Conservation (phyloP, 257 asterid genomes). For the Petunia secreta region DNA sequence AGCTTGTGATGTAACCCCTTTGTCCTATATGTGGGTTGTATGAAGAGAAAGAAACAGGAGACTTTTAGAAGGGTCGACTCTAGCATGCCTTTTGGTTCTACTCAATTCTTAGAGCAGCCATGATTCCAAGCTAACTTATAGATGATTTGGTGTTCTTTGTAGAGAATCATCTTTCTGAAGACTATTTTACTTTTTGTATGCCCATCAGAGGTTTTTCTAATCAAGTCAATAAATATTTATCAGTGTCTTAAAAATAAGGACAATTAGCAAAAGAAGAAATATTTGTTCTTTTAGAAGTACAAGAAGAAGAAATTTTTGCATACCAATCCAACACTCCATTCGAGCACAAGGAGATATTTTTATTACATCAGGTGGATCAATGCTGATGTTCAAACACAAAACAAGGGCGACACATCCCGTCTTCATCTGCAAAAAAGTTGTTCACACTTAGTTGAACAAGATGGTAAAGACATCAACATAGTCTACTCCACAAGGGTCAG, state of each 20-base stretch:
- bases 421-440: conserved; percentile 80
- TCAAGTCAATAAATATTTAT: background rate
- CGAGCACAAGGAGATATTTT: conserved; percentile 99
- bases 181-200: background rate
- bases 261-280: background rate
- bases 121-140: background rate
- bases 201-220: background rate
- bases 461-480: conserved; percentile 10
- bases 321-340: conserved; percentile 99
- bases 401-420: conserved; percentile 98
- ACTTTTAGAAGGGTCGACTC: background rate
- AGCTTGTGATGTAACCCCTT: conserved; percentile 3
- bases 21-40: background rate
- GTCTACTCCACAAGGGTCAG: background rate
- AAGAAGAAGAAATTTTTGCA: conserved; percentile 32
- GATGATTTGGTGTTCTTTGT: background rate
- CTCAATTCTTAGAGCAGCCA: conserved; percentile 19
- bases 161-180: conserved; percentile 2
- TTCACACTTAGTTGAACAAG: background rate
- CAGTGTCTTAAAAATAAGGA: conserved; percentile 1
- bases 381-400: conserved; percentile 84
- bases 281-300: conserved; percentile 8
- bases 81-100: background rate
- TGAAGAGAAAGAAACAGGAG: conserved; percentile 2
- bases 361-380: conserved; percentile 96